phyloP scores from a whole-genome alignment of 2,329 filamentous ascomycete genomes.

The Fusarium sp. region DNA sequence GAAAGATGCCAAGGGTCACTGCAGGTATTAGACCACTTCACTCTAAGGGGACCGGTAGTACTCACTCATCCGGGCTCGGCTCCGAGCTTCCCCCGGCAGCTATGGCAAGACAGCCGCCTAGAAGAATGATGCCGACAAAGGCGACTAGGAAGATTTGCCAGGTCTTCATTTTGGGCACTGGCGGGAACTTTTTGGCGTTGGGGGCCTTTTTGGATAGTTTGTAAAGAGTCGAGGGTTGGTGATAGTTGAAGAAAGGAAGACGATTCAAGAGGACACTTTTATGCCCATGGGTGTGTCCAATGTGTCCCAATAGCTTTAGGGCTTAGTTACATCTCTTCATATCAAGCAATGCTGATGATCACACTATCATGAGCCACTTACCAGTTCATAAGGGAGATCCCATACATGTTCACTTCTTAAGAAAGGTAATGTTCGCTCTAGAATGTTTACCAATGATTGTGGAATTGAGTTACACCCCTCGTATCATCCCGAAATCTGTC shows the following conservation, averaged over 20 bases:
- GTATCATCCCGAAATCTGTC: background rate
- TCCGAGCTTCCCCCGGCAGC: no score
- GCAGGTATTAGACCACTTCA: background rate
- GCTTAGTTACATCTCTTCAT: background rate
- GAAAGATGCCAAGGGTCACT: background rate
- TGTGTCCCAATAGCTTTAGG: background rate
- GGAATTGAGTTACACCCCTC: background rate
- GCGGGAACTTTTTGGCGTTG: background rate
- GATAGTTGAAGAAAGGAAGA: background rate
- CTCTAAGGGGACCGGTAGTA: background rate
- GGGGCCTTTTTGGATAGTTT: background rate
- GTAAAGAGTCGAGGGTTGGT: background rate
- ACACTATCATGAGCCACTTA: background rate
- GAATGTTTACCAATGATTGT: background rate
- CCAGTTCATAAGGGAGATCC: accelerated
- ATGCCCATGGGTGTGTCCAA: background rate
- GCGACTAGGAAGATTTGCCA: background rate
- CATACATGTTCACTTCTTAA: background rate
- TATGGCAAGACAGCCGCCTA: background rate
- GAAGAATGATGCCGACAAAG: background rate
- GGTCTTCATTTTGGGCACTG: background rate
- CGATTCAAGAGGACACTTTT: background rate
- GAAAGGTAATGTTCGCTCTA: background rate
- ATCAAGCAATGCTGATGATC: background rate
- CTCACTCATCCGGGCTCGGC: background rate